phyloP scores from a whole-genome alignment of 352 stramenopile species.

The Phytophthora vignae region DNA sequence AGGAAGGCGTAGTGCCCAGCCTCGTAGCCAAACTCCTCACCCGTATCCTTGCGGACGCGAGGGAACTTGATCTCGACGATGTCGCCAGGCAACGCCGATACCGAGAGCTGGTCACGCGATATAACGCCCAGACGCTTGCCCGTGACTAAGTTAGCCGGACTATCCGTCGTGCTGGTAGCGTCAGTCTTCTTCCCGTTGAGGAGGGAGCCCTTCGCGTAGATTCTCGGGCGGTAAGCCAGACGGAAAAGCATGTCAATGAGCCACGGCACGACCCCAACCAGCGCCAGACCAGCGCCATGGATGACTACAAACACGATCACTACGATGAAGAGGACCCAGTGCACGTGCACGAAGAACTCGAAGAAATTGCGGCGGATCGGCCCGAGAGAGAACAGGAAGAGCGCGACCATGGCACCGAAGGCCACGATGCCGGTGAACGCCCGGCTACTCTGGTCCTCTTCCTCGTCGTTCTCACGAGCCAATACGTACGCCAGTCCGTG shows the following conservation, averaged over 20 bases:
- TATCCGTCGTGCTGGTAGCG: not conserved
- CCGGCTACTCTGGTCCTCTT: constrained; percentile 3
- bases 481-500: constrained; percentile 47
- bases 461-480: constrained; percentile 4
- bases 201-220: constrained; percentile 16
- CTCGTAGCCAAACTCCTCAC: constrained; percentile 38
- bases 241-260: constrained; percentile 46
- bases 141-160: constrained; percentile 6
- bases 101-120: constrained; percentile 10
- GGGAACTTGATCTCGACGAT: constrained; percentile 22
- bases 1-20: constrained; percentile 29
- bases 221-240: constrained; percentile 15
- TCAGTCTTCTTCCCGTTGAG: constrained; percentile 10
- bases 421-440: constrained; percentile 22
- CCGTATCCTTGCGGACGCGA: constrained; percentile 36
- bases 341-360: constrained; percentile 32
- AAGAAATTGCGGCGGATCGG: constrained; percentile 38
- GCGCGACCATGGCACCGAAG: constrained; percentile 34
- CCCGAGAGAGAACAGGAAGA: constrained; percentile 36
- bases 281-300: constrained; percentile 35
- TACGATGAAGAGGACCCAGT: constrained; percentile 54
- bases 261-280: constrained; percentile 39
- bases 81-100: constrained; percentile 5
- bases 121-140: constrained; percentile 19
- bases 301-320: constrained; percentile 46